Evolutionary conservation across 2,329 filamentous ascomycete genomes (phyloP), one percentile per base, ranked within the genome.

Genomic region (Immersiporthe knoxdaviesiana): DNA sequence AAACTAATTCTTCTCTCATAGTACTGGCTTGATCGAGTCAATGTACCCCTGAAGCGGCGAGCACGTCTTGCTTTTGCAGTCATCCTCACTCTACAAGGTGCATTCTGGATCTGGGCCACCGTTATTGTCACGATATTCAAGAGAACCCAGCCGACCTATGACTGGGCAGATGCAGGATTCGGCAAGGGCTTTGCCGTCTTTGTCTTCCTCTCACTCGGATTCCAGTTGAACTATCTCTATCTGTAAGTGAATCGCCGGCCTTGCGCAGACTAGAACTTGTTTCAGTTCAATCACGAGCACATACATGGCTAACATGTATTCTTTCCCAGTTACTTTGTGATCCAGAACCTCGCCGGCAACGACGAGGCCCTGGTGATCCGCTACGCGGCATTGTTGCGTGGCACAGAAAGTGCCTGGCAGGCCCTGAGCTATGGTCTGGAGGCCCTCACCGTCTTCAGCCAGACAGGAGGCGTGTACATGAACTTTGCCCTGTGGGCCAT

Each of bases 221-320:
- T 93, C 73, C 91, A 93, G 78, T 73, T 92, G 10, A 93, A 93
- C 76, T 93, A 93, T 75, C 83, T 92, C 72, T 92, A 89, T 76
- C 78, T 92, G 82, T 90, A 74, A 78, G 85, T 78, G 5, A 21
- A 52, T 3, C 39, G 18, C 18, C 67, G n/a, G 30, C 35, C 21
- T 18, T 59, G 2, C 18, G 7, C 32, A 61, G 18, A 41, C 47
- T 41, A n/a, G 41, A 18, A 6, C 5, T n/a, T 50, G 12, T n/a
- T n/a, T n/a, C n/a, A n/a, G n/a, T n/a, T n/a, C 8, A 11, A 1
- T 32, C 16, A 35, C 39, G 16, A 50, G 37, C 44, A 66, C 24
- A 37, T 11, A 32, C 12, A 32, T 37, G 30, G 35, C 52, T 21
- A 63, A 63, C 63, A 70, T 14, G 56, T 41, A 3, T 6, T 32